phyloP scores from a whole-genome alignment of 129 eudicot genomes.

The Flaveria ramosissima region DNA sequence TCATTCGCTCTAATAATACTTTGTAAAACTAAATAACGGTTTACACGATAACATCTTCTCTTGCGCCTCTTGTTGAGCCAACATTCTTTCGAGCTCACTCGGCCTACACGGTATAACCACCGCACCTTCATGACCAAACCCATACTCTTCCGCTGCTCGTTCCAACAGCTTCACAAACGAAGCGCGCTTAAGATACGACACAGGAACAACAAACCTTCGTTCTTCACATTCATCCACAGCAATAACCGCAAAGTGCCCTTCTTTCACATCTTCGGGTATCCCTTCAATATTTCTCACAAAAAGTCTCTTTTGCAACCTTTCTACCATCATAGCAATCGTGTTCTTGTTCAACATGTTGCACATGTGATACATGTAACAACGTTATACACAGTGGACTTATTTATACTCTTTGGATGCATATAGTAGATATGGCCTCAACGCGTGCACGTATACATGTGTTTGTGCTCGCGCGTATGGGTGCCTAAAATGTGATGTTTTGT shows the following conservation, averaged over 20 bases:
- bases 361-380: background rate
- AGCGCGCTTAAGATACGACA: slow-evolving; percentile 27
- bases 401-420: slow-evolving; percentile 18
- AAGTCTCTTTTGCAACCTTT: slow-evolving; percentile 30
- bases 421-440: slow-evolving; percentile 8
- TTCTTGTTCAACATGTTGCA: slow-evolving; percentile 22
- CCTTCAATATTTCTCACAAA: background rate
- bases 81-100: slow-evolving; percentile 22
- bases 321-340: slow-evolving; percentile 2
- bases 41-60: slow-evolving; percentile 19
- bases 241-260: slow-evolving; percentile 34
- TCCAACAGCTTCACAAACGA: slow-evolving; percentile 31
- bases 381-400: background rate
- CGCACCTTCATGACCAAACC: slow-evolving; percentile 28
- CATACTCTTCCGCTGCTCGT: slow-evolving; percentile 30
- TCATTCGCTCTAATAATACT: background rate
- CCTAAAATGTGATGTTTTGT: background rate
- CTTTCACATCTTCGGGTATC: slow-evolving; percentile 28
- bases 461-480: background rate
- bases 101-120: slow-evolving; percentile 38
- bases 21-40: background rate
- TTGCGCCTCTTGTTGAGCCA: slow-evolving; percentile 20
- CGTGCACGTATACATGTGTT: slow-evolving; percentile 27
- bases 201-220: slow-evolving; percentile 33
- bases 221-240: slow-evolving; percentile 31